These are phyloP conservation scores for Acanthamoeba triangularis DNA, from an alignment of 208 protist genomes.

Conservation along the genomic window DNA sequence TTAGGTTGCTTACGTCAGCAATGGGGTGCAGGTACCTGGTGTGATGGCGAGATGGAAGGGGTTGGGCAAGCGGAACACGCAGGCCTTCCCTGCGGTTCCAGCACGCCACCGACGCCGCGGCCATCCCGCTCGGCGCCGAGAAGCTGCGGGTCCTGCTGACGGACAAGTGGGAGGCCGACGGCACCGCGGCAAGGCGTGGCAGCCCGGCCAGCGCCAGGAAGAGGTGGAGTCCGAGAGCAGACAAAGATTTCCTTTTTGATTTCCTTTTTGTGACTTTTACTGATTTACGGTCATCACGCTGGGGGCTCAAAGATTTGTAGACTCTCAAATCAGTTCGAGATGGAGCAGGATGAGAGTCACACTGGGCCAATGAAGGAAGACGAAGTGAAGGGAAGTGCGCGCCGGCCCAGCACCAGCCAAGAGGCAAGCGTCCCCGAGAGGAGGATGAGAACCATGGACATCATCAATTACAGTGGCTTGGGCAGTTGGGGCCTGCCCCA, in stretches of 20 bases:
- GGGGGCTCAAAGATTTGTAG: too few relatives aligned
- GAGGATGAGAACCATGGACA: neutral
- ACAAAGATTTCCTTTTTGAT: too few relatives aligned
- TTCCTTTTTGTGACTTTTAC: too few relatives aligned
- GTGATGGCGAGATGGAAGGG: neutral
- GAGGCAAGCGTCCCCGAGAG: neutral
- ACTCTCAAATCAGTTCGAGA: too few relatives aligned
- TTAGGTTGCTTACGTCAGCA: too few relatives aligned
- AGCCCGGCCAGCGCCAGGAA: neutral
- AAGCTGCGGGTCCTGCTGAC: constrained; percentile 27
- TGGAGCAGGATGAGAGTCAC: too few relatives aligned
- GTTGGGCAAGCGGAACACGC: neutral
- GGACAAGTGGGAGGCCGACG: neutral
- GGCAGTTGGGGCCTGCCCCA: neutral
- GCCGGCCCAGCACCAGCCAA: neutral
- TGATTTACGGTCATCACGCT: too few relatives aligned
- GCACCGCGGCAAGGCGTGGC: constrained; percentile 4
- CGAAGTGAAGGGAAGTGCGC: neutral
- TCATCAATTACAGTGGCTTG: neutral
- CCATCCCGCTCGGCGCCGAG: neutral
- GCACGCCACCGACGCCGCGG: neutral
- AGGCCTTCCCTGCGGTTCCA: constrained; percentile 10
- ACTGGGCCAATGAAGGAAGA: neutral
- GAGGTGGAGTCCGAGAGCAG: too few relatives aligned
- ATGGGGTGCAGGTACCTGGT: neutral